Percentiles rank a stretch among this genome's conserved stretches.
Evolutionary conservation across 352 stramenopile species (phyloP).

Genomic region (Proteromonas lacertae): DNA sequence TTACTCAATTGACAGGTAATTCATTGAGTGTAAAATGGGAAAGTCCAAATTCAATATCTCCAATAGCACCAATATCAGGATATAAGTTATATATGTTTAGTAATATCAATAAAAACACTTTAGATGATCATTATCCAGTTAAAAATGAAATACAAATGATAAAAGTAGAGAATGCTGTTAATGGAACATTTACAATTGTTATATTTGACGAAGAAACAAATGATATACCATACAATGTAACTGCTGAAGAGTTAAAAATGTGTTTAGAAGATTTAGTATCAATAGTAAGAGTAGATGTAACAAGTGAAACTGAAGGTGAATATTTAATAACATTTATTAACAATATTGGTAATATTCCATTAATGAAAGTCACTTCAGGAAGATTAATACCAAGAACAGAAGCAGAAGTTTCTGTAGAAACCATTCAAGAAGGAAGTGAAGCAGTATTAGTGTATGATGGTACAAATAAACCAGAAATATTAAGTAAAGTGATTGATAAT

Average conservation of each 20-base stretch:
- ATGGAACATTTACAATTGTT: constrained; percentile 20
- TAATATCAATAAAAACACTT: constrained; percentile 12
- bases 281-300: constrained; percentile 11
- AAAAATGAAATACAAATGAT: constrained; percentile 51
- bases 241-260: constrained; percentile 12
- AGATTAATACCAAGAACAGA: constrained; percentile 20
- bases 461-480: constrained; percentile 26
- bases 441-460: constrained; percentile 58
- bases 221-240: constrained; percentile 31
- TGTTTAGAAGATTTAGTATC: constrained; percentile 8
- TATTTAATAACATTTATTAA: constrained; percentile 65
- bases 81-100: constrained; percentile 70
- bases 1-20: too few relatives aligned
- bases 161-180: constrained; percentile 8
- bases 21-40: too few relatives aligned
- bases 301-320: constrained; percentile 18
- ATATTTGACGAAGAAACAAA: constrained; percentile 21
- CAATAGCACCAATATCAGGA: constrained; percentile 24
- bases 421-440: constrained; percentile 37
- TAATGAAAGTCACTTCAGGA: constrained; percentile 45
- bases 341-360: constrained; percentile 54
- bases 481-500: constrained; percentile 27
- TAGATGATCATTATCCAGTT: constrained; percentile 19
- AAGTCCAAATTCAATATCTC: constrained; percentile 20
- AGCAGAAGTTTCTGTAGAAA: constrained; percentile 17